Conservation (phyloP, 106 monocot species). For the Platanthera zijinensis region DNA sequence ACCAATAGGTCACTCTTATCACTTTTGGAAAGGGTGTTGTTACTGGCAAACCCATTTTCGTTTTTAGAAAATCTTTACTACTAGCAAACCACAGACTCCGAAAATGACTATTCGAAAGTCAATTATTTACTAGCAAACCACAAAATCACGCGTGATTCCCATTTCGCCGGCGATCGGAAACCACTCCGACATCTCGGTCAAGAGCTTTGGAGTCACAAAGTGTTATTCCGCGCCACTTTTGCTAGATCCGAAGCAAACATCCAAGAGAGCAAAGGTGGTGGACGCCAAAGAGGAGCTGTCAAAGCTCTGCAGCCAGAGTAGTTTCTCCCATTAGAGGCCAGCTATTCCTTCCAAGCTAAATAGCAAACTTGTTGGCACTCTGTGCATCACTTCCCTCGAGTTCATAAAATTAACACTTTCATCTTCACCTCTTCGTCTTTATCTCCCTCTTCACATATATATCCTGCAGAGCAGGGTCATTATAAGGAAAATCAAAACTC, state of each 20-base stretch:
- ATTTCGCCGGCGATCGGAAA: too few species aligned
- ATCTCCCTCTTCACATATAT: constrained; percentile 52
- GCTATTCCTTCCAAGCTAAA: constrained; percentile 86
- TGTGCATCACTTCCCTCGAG: constrained; percentile 67
- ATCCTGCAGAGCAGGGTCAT: constrained; percentile 35
- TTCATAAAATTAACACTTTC: constrained; percentile 32
- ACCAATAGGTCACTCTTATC: too few species aligned
- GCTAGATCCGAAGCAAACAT: not conserved
- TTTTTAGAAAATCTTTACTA: too few species aligned
- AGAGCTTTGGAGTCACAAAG: too few species aligned
- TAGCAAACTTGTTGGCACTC: constrained; percentile 75
- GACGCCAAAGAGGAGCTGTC: constrained; percentile 85
- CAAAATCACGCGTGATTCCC: too few species aligned
- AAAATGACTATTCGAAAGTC: too few species aligned
- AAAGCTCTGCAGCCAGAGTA: constrained; percentile 48
- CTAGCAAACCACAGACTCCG: too few species aligned
- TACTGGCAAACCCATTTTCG: too few species aligned
- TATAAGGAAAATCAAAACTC: constrained; percentile 50
- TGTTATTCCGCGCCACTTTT: too few species aligned
- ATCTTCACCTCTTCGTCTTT: constrained; percentile 63
- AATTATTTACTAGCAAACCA: too few species aligned
- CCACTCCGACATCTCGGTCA: too few species aligned
- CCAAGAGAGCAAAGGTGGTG: constrained; percentile 66
- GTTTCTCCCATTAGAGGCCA: constrained; percentile 56
- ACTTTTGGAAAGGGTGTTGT: too few species aligned